Evolutionary conservation across 257 asterid genomes (phyloP).

Genomic region (Lavandula angustifolia): DNA sequence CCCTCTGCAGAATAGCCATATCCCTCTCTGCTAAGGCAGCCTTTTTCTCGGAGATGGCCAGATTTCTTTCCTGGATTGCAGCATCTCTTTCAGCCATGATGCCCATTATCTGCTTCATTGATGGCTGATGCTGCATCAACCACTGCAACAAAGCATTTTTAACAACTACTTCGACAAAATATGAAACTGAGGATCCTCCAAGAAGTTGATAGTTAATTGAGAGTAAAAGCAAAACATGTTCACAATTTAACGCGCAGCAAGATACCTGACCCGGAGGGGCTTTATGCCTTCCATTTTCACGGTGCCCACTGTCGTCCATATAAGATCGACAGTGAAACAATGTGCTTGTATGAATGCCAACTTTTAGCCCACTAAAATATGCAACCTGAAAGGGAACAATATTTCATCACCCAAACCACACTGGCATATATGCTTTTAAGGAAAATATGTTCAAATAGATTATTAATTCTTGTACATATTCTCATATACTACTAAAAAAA

Average conservation of each 20-base stretch:
- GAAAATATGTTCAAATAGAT: not conserved
- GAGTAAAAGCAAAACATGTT: not conserved
- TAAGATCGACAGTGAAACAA: slow-evolving; percentile 29
- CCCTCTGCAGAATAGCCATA: slow-evolving; percentile 82
- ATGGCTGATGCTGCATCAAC: slow-evolving; percentile 95
- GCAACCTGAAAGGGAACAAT: slow-evolving; percentile 31
- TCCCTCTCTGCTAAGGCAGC: slow-evolving; percentile 90
- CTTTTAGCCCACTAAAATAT: slow-evolving; percentile 17
- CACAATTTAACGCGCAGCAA: not conserved
- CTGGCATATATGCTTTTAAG: not conserved
- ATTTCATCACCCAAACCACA: slow-evolving; percentile 5
- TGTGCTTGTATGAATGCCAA: slow-evolving; percentile 24
- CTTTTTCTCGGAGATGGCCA: slow-evolving; percentile 90
- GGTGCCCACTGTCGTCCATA: slow-evolving; percentile 84
- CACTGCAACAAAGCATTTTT: slow-evolving; percentile 52
- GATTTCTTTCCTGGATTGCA: slow-evolving; percentile 87
- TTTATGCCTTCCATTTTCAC: slow-evolving; percentile 87
- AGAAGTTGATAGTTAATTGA: not conserved
- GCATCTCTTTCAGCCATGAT: slow-evolving; percentile 95
- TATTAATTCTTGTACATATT: not conserved
- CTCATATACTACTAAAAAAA: not conserved
- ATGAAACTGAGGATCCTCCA: not conserved
- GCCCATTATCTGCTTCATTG: slow-evolving; percentile 95
- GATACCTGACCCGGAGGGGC: slow-evolving; percentile 83
- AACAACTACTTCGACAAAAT: not conserved